Evolutionary conservation across 2,329 filamentous ascomycete species (phyloP), one percentile per base, ranked within the genome.

Genomic region (Colletotrichum falcatum): DNA sequence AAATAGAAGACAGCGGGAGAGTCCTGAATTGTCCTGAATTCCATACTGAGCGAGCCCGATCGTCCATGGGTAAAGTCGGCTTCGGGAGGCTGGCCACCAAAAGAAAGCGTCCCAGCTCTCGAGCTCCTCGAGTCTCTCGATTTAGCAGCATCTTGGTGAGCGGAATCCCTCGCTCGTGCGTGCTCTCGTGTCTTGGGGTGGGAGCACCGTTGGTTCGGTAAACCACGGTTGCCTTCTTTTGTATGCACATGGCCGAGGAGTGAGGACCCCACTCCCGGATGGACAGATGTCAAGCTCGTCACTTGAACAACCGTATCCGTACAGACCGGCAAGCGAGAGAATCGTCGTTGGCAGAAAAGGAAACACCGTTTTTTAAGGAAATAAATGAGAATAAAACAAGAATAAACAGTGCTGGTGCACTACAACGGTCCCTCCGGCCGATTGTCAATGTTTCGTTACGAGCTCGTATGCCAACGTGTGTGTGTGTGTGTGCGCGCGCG

Each of bases 11-110:
- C 49, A 58, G 35, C 20, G 20, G 59, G 42, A 44, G 66, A 62
- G 49, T 67, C 67, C 67, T 70, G 58, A 70, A 62, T n/a, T 58
- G 42, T 67, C 67, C 67, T 70, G 58, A 70, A 62, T n/a, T 58
- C 56, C 67, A 67, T 58, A 66, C 66, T 30, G 35, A 53, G 51
- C 42, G 49, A 53, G 18, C 42, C 44, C 12, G 23, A 61, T 51
- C 44, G 67, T 70, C 67, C 67, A 64, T 70, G 67, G 51, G 48
- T 42, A 59, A 44, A 33, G 42, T 55, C 56, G 64, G 44, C 63
- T 62, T 61, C 64, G 58, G 28, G 64, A 70, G 65, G 64, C 64
- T 61, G 55, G 58, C 49, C 23, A 46, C 35, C 35, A 33, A n/a
- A 14, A 54, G 11, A 42, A 39, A 23, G 35, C 26, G 35, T 23